Evolutionary conservation across 192 early-diverging fungal species (phyloP), one percentile per base, ranked within the genome.

Genomic region (Backusella mclennaniae): DNA sequence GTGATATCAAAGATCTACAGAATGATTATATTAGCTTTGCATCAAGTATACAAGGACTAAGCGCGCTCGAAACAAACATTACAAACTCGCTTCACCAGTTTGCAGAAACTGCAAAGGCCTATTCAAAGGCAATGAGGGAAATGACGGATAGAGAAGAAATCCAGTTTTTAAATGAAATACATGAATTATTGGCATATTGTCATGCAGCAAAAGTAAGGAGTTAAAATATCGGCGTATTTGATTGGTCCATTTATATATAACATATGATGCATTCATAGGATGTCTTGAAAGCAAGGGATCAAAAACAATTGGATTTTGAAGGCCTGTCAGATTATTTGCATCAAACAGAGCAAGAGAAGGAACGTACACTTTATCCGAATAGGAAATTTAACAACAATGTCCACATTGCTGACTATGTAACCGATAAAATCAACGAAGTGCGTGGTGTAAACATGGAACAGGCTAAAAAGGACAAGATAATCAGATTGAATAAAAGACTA

Each of bases 251-350:
- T 23, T 21, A 53, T 53, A 21, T 53, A 23, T 21, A 59, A 71
- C 71, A 35, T 42, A 23, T 36, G 46, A 49, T n/a, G 12, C 42
- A 44, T 44, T 44, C 46, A 33, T 80, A 86, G 91, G 93, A 93
- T 71, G 87, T 93, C 44, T 85, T 99, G 31, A 90, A 87, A 73
- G 76, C 88, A 69, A 84, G 96, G 23, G 97, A 99, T 83, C 96
- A 99, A 82, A 98, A 98, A 84, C 97, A 99, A 85, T 85, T 97
- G 8, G 97, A 99, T 85, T 92, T 92, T 80, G 96, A 99, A 85
- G 96, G 94, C 67, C 83, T 99, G 53, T 89, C 91, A 8, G 86
- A 87, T 67, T 96, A 92, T 56, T 82, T 97, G 67, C 89, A 93
- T 77, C 90, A 91, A 69, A 86, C 93, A 26, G 80, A 82, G 0